Conservation (phyloP, 2,329 filamentous ascomycete genomes). For the Amylocarpus encephaloides region DNA sequence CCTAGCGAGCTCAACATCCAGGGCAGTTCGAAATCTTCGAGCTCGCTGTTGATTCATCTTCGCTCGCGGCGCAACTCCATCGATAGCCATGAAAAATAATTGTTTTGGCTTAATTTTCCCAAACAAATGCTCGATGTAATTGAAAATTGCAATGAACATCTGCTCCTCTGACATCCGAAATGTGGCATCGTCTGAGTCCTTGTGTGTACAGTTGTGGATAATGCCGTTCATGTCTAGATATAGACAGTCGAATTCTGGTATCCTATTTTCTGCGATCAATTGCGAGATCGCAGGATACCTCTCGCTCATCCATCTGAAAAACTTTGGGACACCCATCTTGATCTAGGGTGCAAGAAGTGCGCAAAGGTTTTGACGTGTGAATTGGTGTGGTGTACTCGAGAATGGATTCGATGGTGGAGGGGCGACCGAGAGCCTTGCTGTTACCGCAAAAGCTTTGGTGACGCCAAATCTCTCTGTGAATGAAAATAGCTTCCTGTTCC, state of each 20-base stretch:
- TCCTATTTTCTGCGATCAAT: constrained; percentile 96
- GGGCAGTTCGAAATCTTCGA: constrained; percentile 85
- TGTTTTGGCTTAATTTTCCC: constrained; percentile 98
- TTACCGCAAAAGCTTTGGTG: constrained; percentile 23
- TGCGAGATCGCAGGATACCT: constrained; percentile 98
- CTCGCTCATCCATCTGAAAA: constrained; percentile 86
- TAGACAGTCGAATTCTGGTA: constrained; percentile 96
- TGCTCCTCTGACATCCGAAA: constrained; percentile 95
- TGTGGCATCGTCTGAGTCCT: constrained; percentile 84
- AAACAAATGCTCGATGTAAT: constrained; percentile 98
- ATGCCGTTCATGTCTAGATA: constrained; percentile 99
- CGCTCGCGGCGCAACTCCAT: constrained; percentile 91
- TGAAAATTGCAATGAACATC: constrained; percentile 99
- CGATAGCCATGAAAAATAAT: constrained; percentile 99
- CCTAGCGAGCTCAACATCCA: constrained; percentile 82
- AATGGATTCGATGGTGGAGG: constrained; percentile 5
- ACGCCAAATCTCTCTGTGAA: constrained; percentile 1
- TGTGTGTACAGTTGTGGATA: constrained; percentile 99
- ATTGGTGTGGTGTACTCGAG: constrained; percentile 9
- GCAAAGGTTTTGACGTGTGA: constrained; percentile 6
- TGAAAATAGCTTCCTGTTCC: constrained; percentile 8
- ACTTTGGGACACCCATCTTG: constrained; percentile 48
- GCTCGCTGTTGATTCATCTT: constrained; percentile 99
- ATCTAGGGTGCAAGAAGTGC: constrained; percentile 11
- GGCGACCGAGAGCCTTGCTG: constrained; percentile 20